Evolutionary conservation across 148 eudicot species (phyloP), one percentile per base, ranked within the genome.

Genomic region (Vaccinium darrowii): DNA sequence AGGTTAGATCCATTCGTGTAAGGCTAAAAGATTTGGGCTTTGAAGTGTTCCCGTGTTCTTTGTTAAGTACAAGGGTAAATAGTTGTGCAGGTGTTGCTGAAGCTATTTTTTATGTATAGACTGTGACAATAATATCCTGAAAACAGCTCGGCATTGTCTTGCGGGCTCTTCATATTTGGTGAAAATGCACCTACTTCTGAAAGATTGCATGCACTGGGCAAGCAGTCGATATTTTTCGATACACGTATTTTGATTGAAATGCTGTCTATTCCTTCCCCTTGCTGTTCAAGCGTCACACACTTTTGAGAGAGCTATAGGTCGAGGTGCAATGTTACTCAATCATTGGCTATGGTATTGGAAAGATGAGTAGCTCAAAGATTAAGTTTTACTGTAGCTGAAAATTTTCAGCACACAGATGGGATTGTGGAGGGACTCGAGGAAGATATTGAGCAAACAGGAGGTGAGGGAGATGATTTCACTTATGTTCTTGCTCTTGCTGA

Each of bases 331-430:
- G 76, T 91, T 85, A 94, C 98, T 72, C 94, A 93, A 85, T 91
- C 94, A 89, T 92, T 95, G 84, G 98, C 98, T 15, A 86, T 94
- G 95, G 98, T 93, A 85, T 86, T 97, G 90, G 98, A 97, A 85
- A 95, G 94, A 89, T 90, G 99, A 25, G 92, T 89, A 84, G 89
- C 92, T 81, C 90, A 88, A 47, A 89, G 92, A 84, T 87, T 92
- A 58, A 89, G 85, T 78, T 89, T 89, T 79, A 85, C 90, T 85
- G 87, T 88, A 90, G 86, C 92, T 82, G 97, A 94, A 83, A 91
- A 82, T 91, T 91, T 85, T 83, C 97, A 88, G 94, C 94, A 90
- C 69, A 19, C 88, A 49, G 95, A 93, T 87, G 87, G 88, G 67
- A 85, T 78, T 56, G 88, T 87, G 36, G 98, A 94, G 88, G 96